Evolutionary conservation across 495 filamentous ascomycete genomes (phyloP).

Genomic region (Pyronema omphalodes): DNA sequence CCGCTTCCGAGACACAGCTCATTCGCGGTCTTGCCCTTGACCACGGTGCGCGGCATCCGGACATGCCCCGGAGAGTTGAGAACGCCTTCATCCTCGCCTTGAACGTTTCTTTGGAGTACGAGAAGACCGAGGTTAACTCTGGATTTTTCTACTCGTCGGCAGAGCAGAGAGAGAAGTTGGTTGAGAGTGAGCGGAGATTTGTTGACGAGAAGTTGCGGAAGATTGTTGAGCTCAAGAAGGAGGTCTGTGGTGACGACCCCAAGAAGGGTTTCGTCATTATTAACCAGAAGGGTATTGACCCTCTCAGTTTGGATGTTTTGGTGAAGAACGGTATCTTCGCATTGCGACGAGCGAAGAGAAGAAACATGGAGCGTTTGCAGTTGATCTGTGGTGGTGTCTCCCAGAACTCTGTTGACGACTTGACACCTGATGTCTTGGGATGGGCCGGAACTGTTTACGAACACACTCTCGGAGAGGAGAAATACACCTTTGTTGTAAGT

Average conservation of each 20-base stretch:
- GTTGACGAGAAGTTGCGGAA: conserved; percentile 94
- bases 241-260: conserved; percentile 82
- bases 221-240: conserved; percentile 95
- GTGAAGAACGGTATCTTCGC: conserved; percentile 97
- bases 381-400: conserved; percentile 78
- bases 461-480: conserved; percentile 94
- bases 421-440: conserved; percentile 72
- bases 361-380: conserved; percentile 97
- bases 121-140: conserved; percentile 98
- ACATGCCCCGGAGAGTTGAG: conserved; percentile 92
- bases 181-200: conserved; percentile 89
- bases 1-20: conserved; percentile 85
- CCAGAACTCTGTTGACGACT: conserved; percentile 89
- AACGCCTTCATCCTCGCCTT: conserved; percentile 89
- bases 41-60: conserved; percentile 88
- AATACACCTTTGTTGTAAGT: conserved; percentile 75
- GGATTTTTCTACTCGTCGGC: conserved; percentile 97
- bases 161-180: conserved; percentile 89
- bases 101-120: conserved; percentile 95
- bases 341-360: conserved; percentile 79
- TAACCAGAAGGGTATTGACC: conserved; percentile 99
- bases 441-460: conserved; percentile 97
- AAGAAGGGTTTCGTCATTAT: conserved; percentile 96
- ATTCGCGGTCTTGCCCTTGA: conserved; percentile 86
- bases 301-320: conserved; percentile 79